Base-by-base conservation (phyloP, 2,329 filamentous ascomycete genomes). In the Apiospora arundinis region DNA sequence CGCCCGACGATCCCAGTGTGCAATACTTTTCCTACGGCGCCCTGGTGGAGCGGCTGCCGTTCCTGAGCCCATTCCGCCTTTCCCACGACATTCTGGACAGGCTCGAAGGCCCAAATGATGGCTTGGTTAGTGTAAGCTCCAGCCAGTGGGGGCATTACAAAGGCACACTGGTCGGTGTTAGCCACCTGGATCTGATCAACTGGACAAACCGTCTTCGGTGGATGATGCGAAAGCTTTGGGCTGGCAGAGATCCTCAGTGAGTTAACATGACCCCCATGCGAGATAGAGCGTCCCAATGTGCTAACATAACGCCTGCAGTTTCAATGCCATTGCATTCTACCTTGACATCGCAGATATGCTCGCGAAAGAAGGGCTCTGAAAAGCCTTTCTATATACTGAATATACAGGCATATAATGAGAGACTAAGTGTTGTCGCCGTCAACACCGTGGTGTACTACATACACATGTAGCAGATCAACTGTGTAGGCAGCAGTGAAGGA, bases 281-380 rank as follows among this genome's bases (percentile, higher is more conserved):
- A 4, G 48, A 32, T 18, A 6, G 60, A 68, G 11, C 1, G 9
- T 60, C 23, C 67, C 75, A 77, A 42, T 5, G 1, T 60, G 66
- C 49, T 49, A 40, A 42, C 46, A 16, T 40, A 18, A 37, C 8
- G 9, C 40, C 32, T 16, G 23, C 69, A 90, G 87, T 21, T 92
- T 92, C 76, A 92, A 92, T 76, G 90, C 90, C 2, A 86, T 92
- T 71, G 90, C 90, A 0, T 91, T 92, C 76, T 92, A 92, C 75
- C 84, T 92, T 2, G 89, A 87, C 72, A 89, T 92, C 76, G 87
- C 87, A 14, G 88, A 93, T 76, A 93, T 93, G 91, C 82, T 94
- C 68, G 90, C 92, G 2, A 92, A 91, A 76, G 91, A 93, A 77
- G 90, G 89, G 23, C 74, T 83, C 21, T 84, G 28, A 63, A 37